phyloP scores from a whole-genome alignment of 2,329 filamentous ascomycete genomes.

The Neonectria hederae region DNA sequence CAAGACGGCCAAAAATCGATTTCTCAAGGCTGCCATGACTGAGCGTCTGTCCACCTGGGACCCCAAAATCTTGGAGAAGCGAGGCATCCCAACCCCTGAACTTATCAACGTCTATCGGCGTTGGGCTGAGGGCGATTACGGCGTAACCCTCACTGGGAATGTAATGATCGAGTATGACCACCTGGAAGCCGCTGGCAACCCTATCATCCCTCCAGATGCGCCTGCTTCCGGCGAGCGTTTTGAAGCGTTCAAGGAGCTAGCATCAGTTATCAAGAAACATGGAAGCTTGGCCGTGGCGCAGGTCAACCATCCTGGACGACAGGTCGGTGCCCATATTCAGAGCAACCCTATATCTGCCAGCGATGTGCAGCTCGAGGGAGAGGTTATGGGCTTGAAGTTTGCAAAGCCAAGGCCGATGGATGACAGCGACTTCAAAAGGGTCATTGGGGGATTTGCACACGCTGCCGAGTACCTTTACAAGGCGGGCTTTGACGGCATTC shows the following conservation, averaged over 20 bases:
- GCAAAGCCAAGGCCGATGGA: slow-evolving; percentile 64
- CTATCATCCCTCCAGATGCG: slow-evolving; percentile 59
- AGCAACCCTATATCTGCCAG: slow-evolving; percentile 54
- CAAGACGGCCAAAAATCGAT: slow-evolving; percentile 67
- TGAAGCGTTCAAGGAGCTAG: neutral
- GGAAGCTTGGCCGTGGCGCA: slow-evolving; percentile 49
- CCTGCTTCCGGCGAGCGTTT: neutral
- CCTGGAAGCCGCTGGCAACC: slow-evolving; percentile 65
- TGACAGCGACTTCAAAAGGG: slow-evolving; percentile 62
- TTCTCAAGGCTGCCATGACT: slow-evolving; percentile 74
- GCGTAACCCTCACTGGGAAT: slow-evolving; percentile 70
- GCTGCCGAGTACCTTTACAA: slow-evolving; percentile 69
- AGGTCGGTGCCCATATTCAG: slow-evolving; percentile 47
- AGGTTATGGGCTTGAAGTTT: slow-evolving; percentile 43
- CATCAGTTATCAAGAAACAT: neutral
- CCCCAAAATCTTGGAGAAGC: slow-evolving; percentile 57
- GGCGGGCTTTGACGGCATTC: slow-evolving; percentile 66
- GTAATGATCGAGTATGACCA: slow-evolving; percentile 71
- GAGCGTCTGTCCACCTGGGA: slow-evolving; percentile 71
- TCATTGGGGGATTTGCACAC: slow-evolving; percentile 70
- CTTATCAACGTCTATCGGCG: slow-evolving; percentile 63
- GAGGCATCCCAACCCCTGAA: slow-evolving; percentile 55
- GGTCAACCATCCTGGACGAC: slow-evolving; percentile 58
- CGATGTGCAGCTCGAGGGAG: slow-evolving; percentile 48
- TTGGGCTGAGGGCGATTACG: slow-evolving; percentile 69